Evolutionary conservation across 140 eudicot genomes (phyloP).

Genomic region (Ambrosia hybrid): DNA sequence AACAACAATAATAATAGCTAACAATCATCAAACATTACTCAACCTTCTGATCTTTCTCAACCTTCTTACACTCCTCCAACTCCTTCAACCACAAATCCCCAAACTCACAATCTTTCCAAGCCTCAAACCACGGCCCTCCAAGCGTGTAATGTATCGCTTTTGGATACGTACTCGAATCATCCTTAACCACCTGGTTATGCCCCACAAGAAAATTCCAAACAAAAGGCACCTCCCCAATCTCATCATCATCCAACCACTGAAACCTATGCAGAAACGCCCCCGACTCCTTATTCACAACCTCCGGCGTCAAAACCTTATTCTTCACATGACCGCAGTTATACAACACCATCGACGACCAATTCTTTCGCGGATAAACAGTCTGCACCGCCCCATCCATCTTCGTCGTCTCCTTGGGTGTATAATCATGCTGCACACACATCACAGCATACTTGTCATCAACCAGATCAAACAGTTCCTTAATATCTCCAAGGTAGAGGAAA

Average conservation of each 20-base stretch:
- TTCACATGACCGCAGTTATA: slow-evolving; percentile 89
- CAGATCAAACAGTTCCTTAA: slow-evolving; percentile 63
- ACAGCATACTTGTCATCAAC: slow-evolving; percentile 78
- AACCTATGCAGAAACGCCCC: slow-evolving; percentile 94
- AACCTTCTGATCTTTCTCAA: slow-evolving; percentile 26
- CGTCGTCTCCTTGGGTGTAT: slow-evolving; percentile 85
- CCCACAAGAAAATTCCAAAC: slow-evolving; percentile 99
- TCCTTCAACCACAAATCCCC: slow-evolving; percentile 86
- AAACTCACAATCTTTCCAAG: slow-evolving; percentile 89
- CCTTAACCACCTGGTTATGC: slow-evolving; percentile 74
- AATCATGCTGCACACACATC: slow-evolving; percentile 98
- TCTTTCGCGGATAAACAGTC: slow-evolving; percentile 82
- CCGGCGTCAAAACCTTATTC: slow-evolving; percentile 72
- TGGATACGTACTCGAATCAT: slow-evolving; percentile 56
- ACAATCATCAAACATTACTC: slow-evolving; percentile 12
- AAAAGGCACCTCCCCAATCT: slow-evolving; percentile 84
- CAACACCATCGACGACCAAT: slow-evolving; percentile 97
- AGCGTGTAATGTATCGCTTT: slow-evolving; percentile 92
- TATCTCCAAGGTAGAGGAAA: slow-evolving; percentile 71
- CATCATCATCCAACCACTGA: slow-evolving; percentile 85
- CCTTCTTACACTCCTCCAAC: slow-evolving; percentile 59
- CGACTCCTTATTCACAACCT: slow-evolving; percentile 64
- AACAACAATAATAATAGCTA: not conserved
- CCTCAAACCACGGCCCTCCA: slow-evolving; percentile 99
- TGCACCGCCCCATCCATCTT: slow-evolving; percentile 99